Evolutionary conservation across 441 rosid species (phyloP), one percentile per base, ranked within the genome.

Genomic region (Populus hybrid): DNA sequence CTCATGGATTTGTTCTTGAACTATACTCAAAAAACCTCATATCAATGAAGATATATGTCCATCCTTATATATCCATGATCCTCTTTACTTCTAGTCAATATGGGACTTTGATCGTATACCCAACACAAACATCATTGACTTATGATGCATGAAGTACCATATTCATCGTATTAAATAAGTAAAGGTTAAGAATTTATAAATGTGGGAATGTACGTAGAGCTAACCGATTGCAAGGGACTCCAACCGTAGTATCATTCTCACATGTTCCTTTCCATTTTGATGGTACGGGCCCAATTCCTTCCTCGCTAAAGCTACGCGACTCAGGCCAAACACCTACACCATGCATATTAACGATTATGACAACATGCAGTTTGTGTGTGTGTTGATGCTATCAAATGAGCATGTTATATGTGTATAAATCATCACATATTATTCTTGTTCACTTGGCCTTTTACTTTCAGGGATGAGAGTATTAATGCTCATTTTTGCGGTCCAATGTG

Each of bases 281-380:
- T 0, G 97, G 97, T 71, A 88, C 79, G 0, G 82, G 80, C 12
- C 91, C 96, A 8, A 79, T 85, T 4, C 98, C 95, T 63, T 81
- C 81, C 50, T 89, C 94, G 65, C 83, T 83, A 28, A 93, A 93
- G 85, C 97, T 92, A 78, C 82, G 64, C 23, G 94, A 89, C 79
- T 92, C 94, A 0, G 97, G 95, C 98, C 98, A 92, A 73, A 93
- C 97, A 77, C 98, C 97, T 91, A 64, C 0, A 69, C 18, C 26
- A 35, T 10, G 30, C 26, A 35, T 10, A 14, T 24, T 40, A 40
- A 66, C 26, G 6, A 23, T 14, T 35, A 12, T 63, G 21, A 30
- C 7, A 71, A 26, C 50, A 24, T 24, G 24, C 24, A 71, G 53
- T 26, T 6, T 40, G 42, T 2, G 46, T 40, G 46, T 46, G 46